Percentiles rank a stretch among this genome's conserved stretches.
phyloP scores from a whole-genome alignment of 768 basidiomycete species.

The Phylloporus scabripes region DNA sequence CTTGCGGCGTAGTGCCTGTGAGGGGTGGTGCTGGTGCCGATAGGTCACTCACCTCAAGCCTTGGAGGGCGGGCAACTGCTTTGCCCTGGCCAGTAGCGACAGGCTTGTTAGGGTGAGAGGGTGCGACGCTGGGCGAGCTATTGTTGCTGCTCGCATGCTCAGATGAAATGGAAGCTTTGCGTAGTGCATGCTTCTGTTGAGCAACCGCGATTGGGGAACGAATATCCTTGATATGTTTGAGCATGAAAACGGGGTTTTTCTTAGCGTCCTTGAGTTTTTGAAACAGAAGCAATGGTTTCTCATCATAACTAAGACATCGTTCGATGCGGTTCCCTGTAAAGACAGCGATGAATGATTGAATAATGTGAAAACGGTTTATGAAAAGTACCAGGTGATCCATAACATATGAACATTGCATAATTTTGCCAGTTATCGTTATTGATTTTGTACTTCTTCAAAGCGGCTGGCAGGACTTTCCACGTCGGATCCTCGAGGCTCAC shows the following conservation, averaged over 20 bases:
- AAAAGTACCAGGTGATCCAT: constrained; percentile 75
- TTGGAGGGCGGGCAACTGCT: constrained; percentile 53
- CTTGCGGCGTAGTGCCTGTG: constrained; percentile 59
- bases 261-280: constrained; percentile 96
- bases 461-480: constrained; percentile 97
- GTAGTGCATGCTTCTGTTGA: constrained; percentile 89
- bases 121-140: constrained; percentile 16
- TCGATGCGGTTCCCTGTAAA: constrained; percentile 68
- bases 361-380: neutral
- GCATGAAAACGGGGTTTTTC: constrained; percentile 99
- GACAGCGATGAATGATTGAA: neutral
- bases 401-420: constrained; percentile 99
- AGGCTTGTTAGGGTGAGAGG: constrained; percentile 22
- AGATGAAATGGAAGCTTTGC: constrained; percentile 57
- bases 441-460: constrained; percentile 97
- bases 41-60: constrained; percentile 63
- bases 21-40: constrained; percentile 46
- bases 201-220: constrained; percentile 96
- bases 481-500: constrained; percentile 97
- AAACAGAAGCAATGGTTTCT: constrained; percentile 94
- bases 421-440: constrained; percentile 98
- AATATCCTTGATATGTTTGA: constrained; percentile 90
- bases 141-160: constrained; percentile 18
- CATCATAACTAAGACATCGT: constrained; percentile 94
- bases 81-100: constrained; percentile 28